A percentile compares a stretch with the other conserved stretches of the same genome.
Conservation (phyloP, 1,139 yeast species). For the Candida tetrigidarum region DNA sequence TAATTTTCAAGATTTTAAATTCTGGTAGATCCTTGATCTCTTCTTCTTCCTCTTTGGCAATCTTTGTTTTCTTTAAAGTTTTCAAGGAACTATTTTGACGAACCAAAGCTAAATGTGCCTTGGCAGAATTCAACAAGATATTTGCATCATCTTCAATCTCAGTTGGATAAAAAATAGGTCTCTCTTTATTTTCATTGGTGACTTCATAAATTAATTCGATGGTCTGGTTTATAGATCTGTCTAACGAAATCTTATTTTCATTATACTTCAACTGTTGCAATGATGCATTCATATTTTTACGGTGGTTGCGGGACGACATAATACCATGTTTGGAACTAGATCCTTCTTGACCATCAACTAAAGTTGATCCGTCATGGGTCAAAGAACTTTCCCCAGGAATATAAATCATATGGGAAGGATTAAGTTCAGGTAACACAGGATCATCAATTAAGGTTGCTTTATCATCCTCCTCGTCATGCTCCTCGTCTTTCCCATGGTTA, state of each 20-base stretch:
- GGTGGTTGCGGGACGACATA: constrained; percentile 9
- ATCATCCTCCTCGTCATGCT: constrained; percentile 19
- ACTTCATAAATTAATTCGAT: constrained; percentile 57
- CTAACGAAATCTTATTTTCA: constrained; percentile 64
- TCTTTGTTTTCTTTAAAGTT: constrained; percentile 34
- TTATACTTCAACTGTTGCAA: constrained; percentile 72
- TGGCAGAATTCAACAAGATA: constrained; percentile 46
- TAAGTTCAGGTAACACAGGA: constrained; percentile 6
- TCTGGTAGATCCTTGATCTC: constrained; percentile 34
- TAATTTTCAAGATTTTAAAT: constrained; percentile 65
- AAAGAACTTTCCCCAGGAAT: constrained; percentile 35
- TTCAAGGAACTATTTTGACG: constrained; percentile 44
- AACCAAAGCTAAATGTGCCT: constrained; percentile 54
- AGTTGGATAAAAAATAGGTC: constrained; percentile 73
- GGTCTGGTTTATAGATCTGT: constrained; percentile 63
- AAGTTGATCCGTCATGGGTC: constrained; percentile 29
- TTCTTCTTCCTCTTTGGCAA: constrained; percentile 18
- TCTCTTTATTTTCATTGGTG: constrained; percentile 54
- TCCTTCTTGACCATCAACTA: constrained; percentile 30
- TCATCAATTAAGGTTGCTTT: constrained; percentile 20
- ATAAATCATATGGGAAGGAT: constrained; percentile 37
- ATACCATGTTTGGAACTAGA: constrained; percentile 8
- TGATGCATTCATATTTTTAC: constrained; percentile 41
- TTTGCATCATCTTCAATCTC: constrained; percentile 37
- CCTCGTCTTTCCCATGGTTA: neutral